phyloP scores from a whole-genome alignment of 805 yeast genomes.

The Nakazawaea wickerhamii region DNA sequence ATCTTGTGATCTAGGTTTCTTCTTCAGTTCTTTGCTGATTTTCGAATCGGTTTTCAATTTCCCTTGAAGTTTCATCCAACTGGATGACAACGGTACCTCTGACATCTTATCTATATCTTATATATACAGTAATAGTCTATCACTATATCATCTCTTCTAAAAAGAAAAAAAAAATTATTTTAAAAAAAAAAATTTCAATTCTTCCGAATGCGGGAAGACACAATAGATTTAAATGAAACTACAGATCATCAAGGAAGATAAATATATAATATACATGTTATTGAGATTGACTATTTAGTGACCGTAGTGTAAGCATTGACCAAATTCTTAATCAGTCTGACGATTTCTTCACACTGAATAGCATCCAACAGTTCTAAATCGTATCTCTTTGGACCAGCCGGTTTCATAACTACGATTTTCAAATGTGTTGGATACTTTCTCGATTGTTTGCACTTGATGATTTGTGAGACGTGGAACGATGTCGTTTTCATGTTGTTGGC shows the following conservation, averaged over 20 bases:
- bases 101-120: not conserved
- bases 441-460: slow-evolving; percentile 70
- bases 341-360: slow-evolving; percentile 65
- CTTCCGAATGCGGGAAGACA: too few species aligned
- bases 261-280: too few species aligned
- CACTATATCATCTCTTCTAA: not conserved
- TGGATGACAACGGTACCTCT: slow-evolving; percentile 24
- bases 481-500: slow-evolving; percentile 56
- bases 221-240: too few species aligned
- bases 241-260: too few species aligned
- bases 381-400: slow-evolving; percentile 71
- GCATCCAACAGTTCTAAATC: slow-evolving; percentile 73
- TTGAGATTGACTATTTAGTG: too few species aligned
- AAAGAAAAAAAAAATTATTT: too few species aligned
- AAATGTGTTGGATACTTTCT: slow-evolving; percentile 71
- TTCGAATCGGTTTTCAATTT: slow-evolving; percentile 13
- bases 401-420: slow-evolving; percentile 70
- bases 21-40: slow-evolving; percentile 5
- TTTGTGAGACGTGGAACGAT: slow-evolving; percentile 79
- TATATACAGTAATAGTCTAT: not conserved
- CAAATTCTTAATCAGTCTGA: slow-evolving; percentile 58
- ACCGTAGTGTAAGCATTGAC: slow-evolving; percentile 38
- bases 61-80: slow-evolving; percentile 27
- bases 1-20: slow-evolving; percentile 10
- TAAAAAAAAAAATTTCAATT: too few species aligned